Evolutionary conservation across 768 basidiomycete species (phyloP).

Genomic region (Trametes punicea): DNA sequence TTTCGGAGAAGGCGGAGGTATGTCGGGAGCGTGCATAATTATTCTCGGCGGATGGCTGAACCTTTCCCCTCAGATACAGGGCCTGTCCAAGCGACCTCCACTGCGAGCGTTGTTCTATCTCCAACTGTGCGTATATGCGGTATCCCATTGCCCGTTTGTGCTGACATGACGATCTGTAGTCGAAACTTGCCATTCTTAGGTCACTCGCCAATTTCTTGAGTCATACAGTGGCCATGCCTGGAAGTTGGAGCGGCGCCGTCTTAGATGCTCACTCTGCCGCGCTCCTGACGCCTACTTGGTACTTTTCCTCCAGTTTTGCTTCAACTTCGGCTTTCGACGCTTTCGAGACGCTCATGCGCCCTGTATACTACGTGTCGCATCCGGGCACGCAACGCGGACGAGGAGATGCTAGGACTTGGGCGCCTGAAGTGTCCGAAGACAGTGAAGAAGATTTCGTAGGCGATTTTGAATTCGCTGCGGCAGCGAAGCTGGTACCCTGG

Average conservation of each 20-base stretch:
- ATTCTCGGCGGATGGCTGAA: background rate
- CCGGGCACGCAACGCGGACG: background rate
- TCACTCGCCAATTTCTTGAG: conserved; percentile 70
- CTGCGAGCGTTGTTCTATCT: conserved; percentile 63
- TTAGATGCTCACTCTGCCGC: background rate
- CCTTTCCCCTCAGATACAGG: conserved; percentile 26
- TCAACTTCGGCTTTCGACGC: conserved; percentile 47
- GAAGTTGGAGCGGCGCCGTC: background rate
- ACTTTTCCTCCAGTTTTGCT: conserved; percentile 57
- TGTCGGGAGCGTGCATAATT: background rate
- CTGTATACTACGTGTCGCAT: conserved; percentile 9
- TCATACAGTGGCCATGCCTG: conserved; percentile 35
- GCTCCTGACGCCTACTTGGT: conserved; percentile 52
- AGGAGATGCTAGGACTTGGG: conserved; percentile 30
- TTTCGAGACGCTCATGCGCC: conserved; percentile 48
- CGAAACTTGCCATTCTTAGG: conserved; percentile 71
- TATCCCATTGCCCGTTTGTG: too few relatives aligned
- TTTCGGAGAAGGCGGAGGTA: conserved; percentile 57
- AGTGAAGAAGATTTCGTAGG: conserved; percentile 35
- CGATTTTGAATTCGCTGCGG: conserved; percentile 3
- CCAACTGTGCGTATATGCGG: conserved; percentile 47
- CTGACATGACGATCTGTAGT: conserved; percentile 41
- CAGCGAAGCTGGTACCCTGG: conserved; percentile 19
- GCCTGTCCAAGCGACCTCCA: conserved; percentile 47
- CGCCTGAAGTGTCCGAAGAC: conserved; percentile 34